phyloP scores from a whole-genome alignment of 306 rosid species.

The Alnus glutinosa region DNA sequence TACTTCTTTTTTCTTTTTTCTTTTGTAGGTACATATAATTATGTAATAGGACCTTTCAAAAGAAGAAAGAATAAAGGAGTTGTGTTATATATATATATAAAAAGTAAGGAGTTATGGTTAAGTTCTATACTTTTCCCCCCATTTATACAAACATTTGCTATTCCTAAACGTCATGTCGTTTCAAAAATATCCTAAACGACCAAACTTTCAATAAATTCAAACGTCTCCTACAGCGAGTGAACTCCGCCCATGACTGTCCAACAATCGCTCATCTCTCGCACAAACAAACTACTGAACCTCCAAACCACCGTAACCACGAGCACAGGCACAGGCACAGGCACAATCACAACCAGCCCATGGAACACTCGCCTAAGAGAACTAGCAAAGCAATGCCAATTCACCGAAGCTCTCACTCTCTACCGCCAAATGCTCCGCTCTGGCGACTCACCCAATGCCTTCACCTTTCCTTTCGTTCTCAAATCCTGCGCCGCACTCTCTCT shows the following conservation, averaged over 20 bases:
- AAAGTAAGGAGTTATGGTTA: too few relatives aligned
- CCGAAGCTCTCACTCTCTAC: slow-evolving; percentile 61
- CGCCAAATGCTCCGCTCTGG: slow-evolving; percentile 76
- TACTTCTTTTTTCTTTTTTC: too few relatives aligned
- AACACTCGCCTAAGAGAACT: slow-evolving; percentile 62
- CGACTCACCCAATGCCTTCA: slow-evolving; percentile 64
- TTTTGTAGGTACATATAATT: too few relatives aligned
- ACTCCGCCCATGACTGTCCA: background rate
- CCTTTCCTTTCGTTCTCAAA: slow-evolving; percentile 84
- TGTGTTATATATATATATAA: too few relatives aligned
- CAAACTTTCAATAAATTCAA: too few relatives aligned
- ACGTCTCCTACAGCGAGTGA: too few relatives aligned
- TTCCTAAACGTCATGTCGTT: too few relatives aligned
- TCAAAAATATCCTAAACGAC: too few relatives aligned
- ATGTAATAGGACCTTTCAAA: too few relatives aligned
- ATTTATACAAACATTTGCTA: too few relatives aligned
- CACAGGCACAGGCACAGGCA: slow-evolving; percentile 1
- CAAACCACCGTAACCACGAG: slow-evolving; percentile 23
- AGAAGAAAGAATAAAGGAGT: too few relatives aligned
- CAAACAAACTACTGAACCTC: slow-evolving; percentile 9
- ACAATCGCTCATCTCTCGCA: background rate
- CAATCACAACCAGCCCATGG: slow-evolving; percentile 52
- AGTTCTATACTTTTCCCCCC: too few relatives aligned
- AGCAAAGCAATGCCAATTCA: slow-evolving; percentile 59
- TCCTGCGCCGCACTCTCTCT: slow-evolving; percentile 71